Conservation (phyloP, 169 alveolate genomes). For the Eimeria nieschulzi region DNA sequence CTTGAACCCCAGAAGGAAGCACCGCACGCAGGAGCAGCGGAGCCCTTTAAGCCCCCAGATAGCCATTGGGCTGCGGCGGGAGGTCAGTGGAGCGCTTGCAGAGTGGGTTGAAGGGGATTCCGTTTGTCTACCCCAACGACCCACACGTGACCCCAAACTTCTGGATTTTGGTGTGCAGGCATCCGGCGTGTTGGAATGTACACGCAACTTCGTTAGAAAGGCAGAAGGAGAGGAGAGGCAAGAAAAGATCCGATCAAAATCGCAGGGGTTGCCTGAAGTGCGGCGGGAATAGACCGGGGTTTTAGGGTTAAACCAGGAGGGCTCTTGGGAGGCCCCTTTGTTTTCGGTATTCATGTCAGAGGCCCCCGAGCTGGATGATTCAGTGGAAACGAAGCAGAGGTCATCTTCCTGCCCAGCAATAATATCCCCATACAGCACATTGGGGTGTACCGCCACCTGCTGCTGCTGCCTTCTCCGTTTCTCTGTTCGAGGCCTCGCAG, state of each 20-base stretch:
- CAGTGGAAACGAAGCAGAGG: not conserved
- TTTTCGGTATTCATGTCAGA: not conserved
- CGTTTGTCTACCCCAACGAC: no score
- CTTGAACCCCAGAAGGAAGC: not conserved
- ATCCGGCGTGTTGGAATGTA: not conserved
- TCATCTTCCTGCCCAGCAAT: not conserved
- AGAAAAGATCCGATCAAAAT: not conserved
- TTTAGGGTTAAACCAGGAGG: not conserved
- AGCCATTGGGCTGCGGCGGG: not conserved
- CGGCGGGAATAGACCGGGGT: not conserved
- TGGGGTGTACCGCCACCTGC: not conserved
- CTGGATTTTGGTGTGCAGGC: not conserved
- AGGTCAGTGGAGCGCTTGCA: not conserved
- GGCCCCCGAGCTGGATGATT: not conserved
- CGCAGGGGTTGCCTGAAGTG: not conserved
- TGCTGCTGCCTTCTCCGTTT: not conserved
- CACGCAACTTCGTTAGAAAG: not conserved
- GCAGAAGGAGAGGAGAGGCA: not conserved
- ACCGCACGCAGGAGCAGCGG: slow-evolving; percentile 8
- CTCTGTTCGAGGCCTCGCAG: not conserved
- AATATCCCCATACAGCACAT: not conserved
- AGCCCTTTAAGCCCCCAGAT: not conserved
- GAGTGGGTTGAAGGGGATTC: not conserved
- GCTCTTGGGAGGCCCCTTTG: not conserved
- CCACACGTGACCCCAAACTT: not conserved